Evolutionary conservation across 164 flowering plant species (phyloP), one percentile per base, ranked within the genome.

Genomic region (Stephania yunnanensis): DNA sequence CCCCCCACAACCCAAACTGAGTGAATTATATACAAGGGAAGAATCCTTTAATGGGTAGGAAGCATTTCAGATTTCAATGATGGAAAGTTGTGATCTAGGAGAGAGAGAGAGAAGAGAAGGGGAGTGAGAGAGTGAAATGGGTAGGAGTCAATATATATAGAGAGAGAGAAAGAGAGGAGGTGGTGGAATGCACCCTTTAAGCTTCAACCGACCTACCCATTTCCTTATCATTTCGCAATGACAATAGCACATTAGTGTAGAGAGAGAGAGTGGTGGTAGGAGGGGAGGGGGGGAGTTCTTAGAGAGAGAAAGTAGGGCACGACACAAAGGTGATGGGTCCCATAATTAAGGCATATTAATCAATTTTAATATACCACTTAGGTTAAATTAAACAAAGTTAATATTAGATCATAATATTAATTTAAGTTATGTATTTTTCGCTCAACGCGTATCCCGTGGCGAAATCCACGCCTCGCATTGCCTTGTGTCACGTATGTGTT

Each of bases 211-310:
- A 30, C 73, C 68, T 50, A 46, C 48, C 72, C 68, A 36, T 55
- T 58, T 25, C 73, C 55, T 68, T 71, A 79, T 78, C 74, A 79
- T 78, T 79, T 81, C 71, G 25, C 83, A 78, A 70, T 71, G 85
- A 80, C 25, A 25, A 25, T 25, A 36, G 42, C 42, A 36, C 53
- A 8, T 48, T 48, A 48, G 13, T 48, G 2, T 48, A 48, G 55
- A 36, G 42, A 13, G 13, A 75, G 77, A 6, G 15, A 50, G 42
- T 2, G 42, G 4, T 2, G 1, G 42, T 36, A 36, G 42, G 42
- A 15, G 58, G 13, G 17, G 58, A n/a, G n/a, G n/a, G n/a, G n/a
- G n/a, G n/a, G n/a, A 52, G 58, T 52, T 52, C 3, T 52, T 52
- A 52, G 58, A 52, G 58, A 52, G 58, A 52, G 58, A 52, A 15